Evolutionary conservation across 495 filamentous ascomycete genomes (phyloP).

Genomic region (Daldinia childiae): DNA sequence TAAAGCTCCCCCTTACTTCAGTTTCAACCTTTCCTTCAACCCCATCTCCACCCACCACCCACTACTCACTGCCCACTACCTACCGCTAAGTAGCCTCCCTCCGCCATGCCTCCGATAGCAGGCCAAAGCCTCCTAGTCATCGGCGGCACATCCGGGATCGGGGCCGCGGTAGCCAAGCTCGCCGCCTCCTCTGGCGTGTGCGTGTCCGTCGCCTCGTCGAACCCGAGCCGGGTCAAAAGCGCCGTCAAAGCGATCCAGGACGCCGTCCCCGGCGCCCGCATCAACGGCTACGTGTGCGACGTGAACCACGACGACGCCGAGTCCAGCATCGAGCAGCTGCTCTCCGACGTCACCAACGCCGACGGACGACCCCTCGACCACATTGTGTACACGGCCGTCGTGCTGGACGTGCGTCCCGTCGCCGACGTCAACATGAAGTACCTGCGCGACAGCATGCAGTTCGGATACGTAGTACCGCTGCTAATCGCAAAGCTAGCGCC

Average conservation of each 20-base stretch:
- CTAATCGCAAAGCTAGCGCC: slow-evolving; percentile 59
- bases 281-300: slow-evolving; percentile 57
- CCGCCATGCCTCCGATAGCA: slow-evolving; percentile 36
- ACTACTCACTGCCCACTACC: too few relatives aligned
- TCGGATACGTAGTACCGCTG: slow-evolving; percentile 59
- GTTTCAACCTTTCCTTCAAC: neutral
- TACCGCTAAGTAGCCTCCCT: too few relatives aligned
- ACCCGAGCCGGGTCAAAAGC: slow-evolving; percentile 44
- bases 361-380: slow-evolving; percentile 59
- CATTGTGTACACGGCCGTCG: slow-evolving; percentile 65
- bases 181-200: slow-evolving; percentile 53
- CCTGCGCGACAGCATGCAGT: slow-evolving; percentile 50
- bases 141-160: slow-evolving; percentile 62
- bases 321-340: slow-evolving; percentile 53
- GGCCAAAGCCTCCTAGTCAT: slow-evolving; percentile 53
- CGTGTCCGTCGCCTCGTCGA: slow-evolving; percentile 62
- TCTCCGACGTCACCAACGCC: slow-evolving; percentile 43
- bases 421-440: slow-evolving; percentile 47
- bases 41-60: neutral
- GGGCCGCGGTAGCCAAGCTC: slow-evolving; percentile 58
- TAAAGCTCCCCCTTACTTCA: neutral
- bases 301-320: slow-evolving; percentile 56
- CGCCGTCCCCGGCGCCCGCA: slow-evolving; percentile 46
- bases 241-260: slow-evolving; percentile 49
- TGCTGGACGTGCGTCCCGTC: slow-evolving; percentile 46